Percentiles rank a stretch among this genome's conserved stretches.
phyloP scores from a whole-genome alignment of 768 basidiomycete species.

The Agaricus subrufescens region DNA sequence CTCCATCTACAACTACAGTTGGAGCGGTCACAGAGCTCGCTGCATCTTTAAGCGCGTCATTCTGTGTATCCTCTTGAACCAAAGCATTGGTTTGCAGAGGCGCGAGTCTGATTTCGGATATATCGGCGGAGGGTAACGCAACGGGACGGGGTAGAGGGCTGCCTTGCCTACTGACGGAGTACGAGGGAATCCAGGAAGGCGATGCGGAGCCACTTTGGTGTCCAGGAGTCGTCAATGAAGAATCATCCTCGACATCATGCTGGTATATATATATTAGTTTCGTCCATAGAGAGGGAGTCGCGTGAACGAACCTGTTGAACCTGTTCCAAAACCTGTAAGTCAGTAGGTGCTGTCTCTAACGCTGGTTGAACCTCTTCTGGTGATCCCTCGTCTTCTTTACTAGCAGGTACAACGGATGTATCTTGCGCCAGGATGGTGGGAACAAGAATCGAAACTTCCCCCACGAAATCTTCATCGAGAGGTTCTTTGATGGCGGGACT shows the following conservation, averaged over 20 bases:
- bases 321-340: neutral
- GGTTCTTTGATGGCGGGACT: neutral
- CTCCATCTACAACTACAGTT: neutral
- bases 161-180: slow-evolving; percentile 19
- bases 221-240: slow-evolving; percentile 1
- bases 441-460: neutral
- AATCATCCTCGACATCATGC: neutral
- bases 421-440: neutral
- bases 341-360: neutral
- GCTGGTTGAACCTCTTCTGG: neutral
- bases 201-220: slow-evolving; percentile 2
- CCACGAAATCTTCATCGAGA: neutral
- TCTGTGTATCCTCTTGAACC: neutral
- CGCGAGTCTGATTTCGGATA: neutral
- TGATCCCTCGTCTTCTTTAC: neutral
- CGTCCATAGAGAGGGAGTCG: neutral
- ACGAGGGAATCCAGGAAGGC: slow-evolving; percentile 18
- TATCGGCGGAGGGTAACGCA: neutral
- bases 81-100: neutral
- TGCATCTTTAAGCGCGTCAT: neutral
- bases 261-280: neutral
- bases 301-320: neutral
- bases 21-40: neutral
- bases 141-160: slow-evolving; percentile 11
- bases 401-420: neutral